Conservation (phyloP, 2,329 filamentous ascomycete genomes). For the Beauveria brongniartii region DNA sequence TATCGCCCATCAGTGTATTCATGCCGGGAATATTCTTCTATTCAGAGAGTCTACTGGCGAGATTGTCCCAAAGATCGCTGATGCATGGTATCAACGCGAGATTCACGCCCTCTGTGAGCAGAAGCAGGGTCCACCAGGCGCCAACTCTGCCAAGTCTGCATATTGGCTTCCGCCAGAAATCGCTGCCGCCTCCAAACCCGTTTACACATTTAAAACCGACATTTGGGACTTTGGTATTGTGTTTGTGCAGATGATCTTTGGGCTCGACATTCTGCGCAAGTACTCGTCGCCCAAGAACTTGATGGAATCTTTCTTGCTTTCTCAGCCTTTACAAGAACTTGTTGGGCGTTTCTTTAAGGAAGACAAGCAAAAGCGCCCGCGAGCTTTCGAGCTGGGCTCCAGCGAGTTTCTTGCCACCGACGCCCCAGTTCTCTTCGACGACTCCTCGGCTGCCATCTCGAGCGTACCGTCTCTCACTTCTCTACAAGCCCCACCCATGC, state of each 20-base stretch:
- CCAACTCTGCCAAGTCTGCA: slow-evolving; percentile 60
- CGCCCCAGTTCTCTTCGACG: slow-evolving; percentile 47
- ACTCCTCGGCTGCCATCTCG: slow-evolving; percentile 31
- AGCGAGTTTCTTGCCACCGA: slow-evolving; percentile 61
- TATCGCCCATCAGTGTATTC: slow-evolving; percentile 75
- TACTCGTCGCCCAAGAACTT: slow-evolving; percentile 73
- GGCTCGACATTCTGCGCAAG: slow-evolving; percentile 64
- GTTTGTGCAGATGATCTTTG: slow-evolving; percentile 90
- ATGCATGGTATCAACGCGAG: slow-evolving; percentile 62
- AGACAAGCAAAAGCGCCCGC: slow-evolving; percentile 74
- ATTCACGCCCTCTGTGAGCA: slow-evolving; percentile 52
- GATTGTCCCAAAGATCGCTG: slow-evolving; percentile 65
- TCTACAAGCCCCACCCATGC: slow-evolving; percentile 35
- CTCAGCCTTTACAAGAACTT: slow-evolving; percentile 69
- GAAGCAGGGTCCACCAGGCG: slow-evolving; percentile 44
- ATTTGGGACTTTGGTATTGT: slow-evolving; percentile 93
- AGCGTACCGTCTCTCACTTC: slow-evolving; percentile 34
- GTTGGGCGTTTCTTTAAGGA: slow-evolving; percentile 76
- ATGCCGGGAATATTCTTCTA: slow-evolving; percentile 70
- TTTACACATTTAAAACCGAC: slow-evolving; percentile 72
- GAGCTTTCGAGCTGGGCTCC: slow-evolving; percentile 65
- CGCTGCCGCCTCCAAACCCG: slow-evolving; percentile 49
- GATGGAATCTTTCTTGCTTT: slow-evolving; percentile 63
- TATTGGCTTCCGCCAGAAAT: slow-evolving; percentile 82
- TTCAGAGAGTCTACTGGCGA: slow-evolving; percentile 62